phyloP scores from a whole-genome alignment of 2,329 filamentous ascomycete genomes.

The Clonostachys rosea region DNA sequence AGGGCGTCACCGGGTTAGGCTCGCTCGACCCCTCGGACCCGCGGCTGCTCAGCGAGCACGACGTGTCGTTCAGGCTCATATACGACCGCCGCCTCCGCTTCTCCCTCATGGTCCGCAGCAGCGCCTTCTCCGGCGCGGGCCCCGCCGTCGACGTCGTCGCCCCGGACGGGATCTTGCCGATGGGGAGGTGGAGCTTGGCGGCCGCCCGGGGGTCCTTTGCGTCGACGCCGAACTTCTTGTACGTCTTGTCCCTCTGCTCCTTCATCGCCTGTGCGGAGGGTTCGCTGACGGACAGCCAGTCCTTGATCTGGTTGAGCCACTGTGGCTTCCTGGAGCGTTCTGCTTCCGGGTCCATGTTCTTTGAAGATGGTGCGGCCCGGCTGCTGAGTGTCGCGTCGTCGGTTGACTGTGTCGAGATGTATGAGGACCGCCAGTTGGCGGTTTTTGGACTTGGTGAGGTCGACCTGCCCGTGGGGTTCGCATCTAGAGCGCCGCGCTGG shows the following conservation, averaged over 20 bases:
- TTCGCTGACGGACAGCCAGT: slow-evolving; percentile 43
- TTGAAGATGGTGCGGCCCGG: no score
- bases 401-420: no score
- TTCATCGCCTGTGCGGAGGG: slow-evolving; percentile 44
- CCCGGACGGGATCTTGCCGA: slow-evolving; percentile 35
- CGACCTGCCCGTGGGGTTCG: no score
- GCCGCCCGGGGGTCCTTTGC: slow-evolving; percentile 35
- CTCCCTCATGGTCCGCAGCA: slow-evolving; percentile 24
- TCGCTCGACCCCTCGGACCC: slow-evolving; percentile 20
- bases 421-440: no score
- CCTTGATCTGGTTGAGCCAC: slow-evolving; percentile 19
- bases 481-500: no score
- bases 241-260: slow-evolving; percentile 38
- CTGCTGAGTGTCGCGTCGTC: no score
- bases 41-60: slow-evolving; percentile 26
- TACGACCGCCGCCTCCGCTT: slow-evolving; percentile 20
- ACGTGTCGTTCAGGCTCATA: slow-evolving; percentile 12
- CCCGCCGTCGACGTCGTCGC: slow-evolving; percentile 40
- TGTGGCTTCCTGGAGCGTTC: not conserved
- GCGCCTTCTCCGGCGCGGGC: slow-evolving; percentile 38
- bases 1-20: not conserved
- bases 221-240: slow-evolving; percentile 35
- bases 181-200: slow-evolving; percentile 39
- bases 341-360: not conserved
- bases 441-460: no score